These are phyloP conservation scores for Hortiboletus flavorubellus DNA, from an alignment of 768 basidiomycete genomes.

Conservation along the genomic window DNA sequence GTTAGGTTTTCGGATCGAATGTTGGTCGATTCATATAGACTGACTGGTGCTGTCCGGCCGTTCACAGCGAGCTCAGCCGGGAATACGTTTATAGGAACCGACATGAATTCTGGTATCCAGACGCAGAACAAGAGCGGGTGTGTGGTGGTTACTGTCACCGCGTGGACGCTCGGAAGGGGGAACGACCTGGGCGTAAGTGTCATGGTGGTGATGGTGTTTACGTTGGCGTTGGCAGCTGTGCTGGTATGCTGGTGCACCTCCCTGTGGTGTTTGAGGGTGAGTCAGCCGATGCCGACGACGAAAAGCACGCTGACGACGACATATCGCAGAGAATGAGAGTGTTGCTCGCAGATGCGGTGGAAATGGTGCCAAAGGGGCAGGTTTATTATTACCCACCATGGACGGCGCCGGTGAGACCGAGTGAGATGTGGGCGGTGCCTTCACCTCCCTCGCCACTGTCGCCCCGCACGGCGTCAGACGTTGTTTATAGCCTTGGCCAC, in stretches of 20 bases:
- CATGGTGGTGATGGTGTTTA: conserved; percentile 68
- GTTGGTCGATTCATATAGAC: conserved; percentile 4
- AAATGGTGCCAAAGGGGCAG: neutral
- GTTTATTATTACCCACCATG: neutral
- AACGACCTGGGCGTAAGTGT: conserved; percentile 56
- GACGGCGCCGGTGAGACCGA: neutral
- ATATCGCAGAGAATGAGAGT: conserved; percentile 3
- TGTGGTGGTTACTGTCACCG: conserved; percentile 12
- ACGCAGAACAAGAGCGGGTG: neutral
- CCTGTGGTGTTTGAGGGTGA: conserved; percentile 75
- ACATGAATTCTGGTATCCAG: neutral
- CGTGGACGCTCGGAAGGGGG: conserved; percentile 1
- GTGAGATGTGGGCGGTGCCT: neutral
- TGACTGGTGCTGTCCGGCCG: conserved; percentile 1
- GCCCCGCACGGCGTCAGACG: neutral
- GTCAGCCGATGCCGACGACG: conserved; percentile 4
- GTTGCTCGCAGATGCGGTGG: neutral
- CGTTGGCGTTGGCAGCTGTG: conserved; percentile 57
- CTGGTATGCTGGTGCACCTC: conserved; percentile 56
- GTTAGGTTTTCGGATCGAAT: neutral
- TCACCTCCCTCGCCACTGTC: neutral
- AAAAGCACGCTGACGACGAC: conserved; percentile 2
- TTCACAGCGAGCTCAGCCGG: conserved; percentile 2
- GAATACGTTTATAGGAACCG: neutral
- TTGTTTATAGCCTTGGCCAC: conserved; percentile 1